phyloP scores from a whole-genome alignment of 1,284 basidiomycete genomes.

The Afroboletus lepidellus region DNA sequence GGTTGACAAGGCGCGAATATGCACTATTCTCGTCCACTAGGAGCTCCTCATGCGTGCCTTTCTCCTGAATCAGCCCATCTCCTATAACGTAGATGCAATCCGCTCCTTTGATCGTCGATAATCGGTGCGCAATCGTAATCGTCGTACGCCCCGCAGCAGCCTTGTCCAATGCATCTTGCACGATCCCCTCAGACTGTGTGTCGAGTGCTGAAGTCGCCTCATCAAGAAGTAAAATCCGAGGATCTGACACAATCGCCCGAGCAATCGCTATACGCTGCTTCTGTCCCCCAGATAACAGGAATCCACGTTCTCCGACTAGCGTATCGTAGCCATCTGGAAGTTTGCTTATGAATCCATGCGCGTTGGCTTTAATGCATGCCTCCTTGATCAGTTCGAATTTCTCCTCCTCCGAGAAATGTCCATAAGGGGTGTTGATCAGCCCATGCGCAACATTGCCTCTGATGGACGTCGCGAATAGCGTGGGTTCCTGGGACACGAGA shows the following conservation, averaged over 20 bases:
- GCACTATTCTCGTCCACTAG: slow-evolving; percentile 62
- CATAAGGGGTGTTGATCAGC: slow-evolving; percentile 75
- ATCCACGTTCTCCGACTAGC: slow-evolving; percentile 90
- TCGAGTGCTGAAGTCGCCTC: slow-evolving; percentile 92
- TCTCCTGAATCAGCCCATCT: slow-evolving; percentile 79
- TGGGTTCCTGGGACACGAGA: slow-evolving; percentile 88
- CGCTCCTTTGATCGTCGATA: slow-evolving; percentile 80
- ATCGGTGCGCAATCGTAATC: slow-evolving; percentile 36
- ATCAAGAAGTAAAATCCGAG: slow-evolving; percentile 77
- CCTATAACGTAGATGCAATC: slow-evolving; percentile 90
- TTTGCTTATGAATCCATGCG: slow-evolving; percentile 85
- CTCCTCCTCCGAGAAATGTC: slow-evolving; percentile 72
- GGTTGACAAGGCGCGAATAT: slow-evolving; percentile 75
- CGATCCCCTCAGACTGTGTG: slow-evolving; percentile 87
- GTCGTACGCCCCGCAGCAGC: slow-evolving; percentile 81
- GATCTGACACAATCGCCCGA: slow-evolving; percentile 91
- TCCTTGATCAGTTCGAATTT: slow-evolving; percentile 80
- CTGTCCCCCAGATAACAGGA: slow-evolving; percentile 90
- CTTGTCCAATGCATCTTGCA: slow-evolving; percentile 94
- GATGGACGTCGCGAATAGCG: slow-evolving; percentile 81
- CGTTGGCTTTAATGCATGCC: slow-evolving; percentile 91
- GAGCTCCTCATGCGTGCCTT: slow-evolving; percentile 81
- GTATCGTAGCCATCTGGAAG: slow-evolving; percentile 89
- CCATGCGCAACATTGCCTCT: slow-evolving; percentile 86
- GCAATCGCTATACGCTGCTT: slow-evolving; percentile 92